Percentiles rank a stretch among this genome's conserved stretches.
These are phyloP conservation scores for Aquilaria agallochum DNA, from an alignment of 441 rosid genomes.

Conservation along the genomic window DNA sequence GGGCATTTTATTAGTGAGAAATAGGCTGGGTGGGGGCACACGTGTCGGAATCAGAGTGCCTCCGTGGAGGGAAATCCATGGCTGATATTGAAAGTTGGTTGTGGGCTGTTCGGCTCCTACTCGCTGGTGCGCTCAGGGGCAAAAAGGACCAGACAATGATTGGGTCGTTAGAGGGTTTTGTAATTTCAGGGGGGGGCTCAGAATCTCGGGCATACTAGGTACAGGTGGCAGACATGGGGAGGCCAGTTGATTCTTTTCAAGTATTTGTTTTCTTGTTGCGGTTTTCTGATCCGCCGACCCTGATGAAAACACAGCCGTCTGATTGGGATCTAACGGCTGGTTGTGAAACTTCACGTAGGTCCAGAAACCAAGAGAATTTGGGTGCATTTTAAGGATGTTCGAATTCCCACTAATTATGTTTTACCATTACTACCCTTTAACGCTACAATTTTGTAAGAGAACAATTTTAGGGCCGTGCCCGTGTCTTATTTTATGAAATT, in stretches of 20 bases:
- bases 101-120: slow-evolving; percentile 23
- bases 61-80: slow-evolving; percentile 26
- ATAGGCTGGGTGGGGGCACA: slow-evolving; percentile 12
- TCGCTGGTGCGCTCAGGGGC: slow-evolving; percentile 11
- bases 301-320: neutral
- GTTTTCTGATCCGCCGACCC: neutral
- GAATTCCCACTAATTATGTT: neutral
- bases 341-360: neutral
- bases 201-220: slow-evolving; percentile 1
- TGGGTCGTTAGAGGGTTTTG: slow-evolving; percentile 25
- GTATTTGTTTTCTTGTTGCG: neutral
- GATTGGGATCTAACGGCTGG: neutral
- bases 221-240: slow-evolving; percentile 16
- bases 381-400: neutral
- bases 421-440: slow-evolving; percentile 7
- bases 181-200: slow-evolving; percentile 7
- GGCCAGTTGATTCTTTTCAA: neutral
- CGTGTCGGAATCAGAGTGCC: slow-evolving; percentile 20
- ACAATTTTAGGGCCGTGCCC: slow-evolving; percentile 2
- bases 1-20: slow-evolving; percentile 17
- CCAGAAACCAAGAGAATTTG: neutral
- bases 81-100: slow-evolving; percentile 27
- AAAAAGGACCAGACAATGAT: slow-evolving; percentile 18
- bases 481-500: neutral
- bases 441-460: neutral